Base-by-base conservation (phyloP, 768 basidiomycete species). In the Trametes cubensis region DNA sequence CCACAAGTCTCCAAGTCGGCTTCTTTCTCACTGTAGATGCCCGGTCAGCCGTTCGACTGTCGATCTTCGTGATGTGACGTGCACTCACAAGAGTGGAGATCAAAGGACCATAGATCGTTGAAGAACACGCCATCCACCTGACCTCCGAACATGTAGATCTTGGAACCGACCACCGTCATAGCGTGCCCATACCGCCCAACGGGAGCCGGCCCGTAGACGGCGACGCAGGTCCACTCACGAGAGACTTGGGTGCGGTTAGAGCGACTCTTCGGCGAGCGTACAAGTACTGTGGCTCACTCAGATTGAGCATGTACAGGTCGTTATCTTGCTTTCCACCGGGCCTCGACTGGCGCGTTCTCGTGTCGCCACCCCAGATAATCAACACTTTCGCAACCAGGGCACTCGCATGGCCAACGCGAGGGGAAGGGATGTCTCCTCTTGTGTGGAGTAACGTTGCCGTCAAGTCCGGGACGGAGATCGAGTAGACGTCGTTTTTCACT, bases 291-390 rank as follows among this genome's bases (percentile, higher is more conserved):
- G 25, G 65, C 91, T 67, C 72, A 95, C 96, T 88, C 40, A 98
- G 84, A 73, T 98, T 98, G 50, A 99, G 81, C 11, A 99, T 80
- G 80, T 98, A 98, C 46, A 98, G 78, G 0, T 86, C 90, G 73
- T 98, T 93, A 72, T 98, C 97, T 76, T 95, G 92, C 67, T 83
- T 86, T 62, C 94, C 94, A 11, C 79, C 77, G 10, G 79, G 80
- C 66, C 80, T 83, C 34, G 81, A 77, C 74, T 79, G 83, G 25
- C 79, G 88, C 15, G 87, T 85, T 76, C 93, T 95, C 4, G 95
- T 98, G 72, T 99, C 97, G 23, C 96, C 96, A 34, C 97, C 97
- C 97, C 97, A 99, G 3, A 98, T 89, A 62, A 98, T 91, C 62
- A 99, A 80, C 51, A 98, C 96, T 70, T 90, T 94, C 74, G 94